Evolutionary conservation across 345 rosid species (phyloP).

Genomic region (Zanthoxylum bungeanum): DNA sequence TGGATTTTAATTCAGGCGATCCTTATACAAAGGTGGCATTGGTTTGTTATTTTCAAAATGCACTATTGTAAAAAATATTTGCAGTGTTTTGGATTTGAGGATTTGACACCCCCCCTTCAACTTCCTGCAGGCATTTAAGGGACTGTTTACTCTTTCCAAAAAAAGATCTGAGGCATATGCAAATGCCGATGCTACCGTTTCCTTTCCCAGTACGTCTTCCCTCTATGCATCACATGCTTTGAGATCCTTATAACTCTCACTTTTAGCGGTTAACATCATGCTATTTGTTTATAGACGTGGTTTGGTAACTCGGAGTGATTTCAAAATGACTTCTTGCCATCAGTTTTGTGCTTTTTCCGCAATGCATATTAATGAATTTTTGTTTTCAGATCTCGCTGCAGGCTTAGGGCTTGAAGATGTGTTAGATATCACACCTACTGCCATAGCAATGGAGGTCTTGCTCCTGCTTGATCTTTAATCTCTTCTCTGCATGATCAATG

Average conservation of each 20-base stretch:
- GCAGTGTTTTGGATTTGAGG: too few species aligned
- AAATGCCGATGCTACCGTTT: slow-evolving; percentile 39
- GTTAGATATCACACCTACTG: slow-evolving; percentile 28
- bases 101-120: neutral
- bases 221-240: neutral
- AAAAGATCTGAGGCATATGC: slow-evolving; percentile 36
- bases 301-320: neutral
- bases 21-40: slow-evolving; percentile 37
- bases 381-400: slow-evolving; percentile 28
- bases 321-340: neutral
- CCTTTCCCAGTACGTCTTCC: slow-evolving; percentile 25
- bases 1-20: slow-evolving; percentile 37
- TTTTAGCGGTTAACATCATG: neutral
- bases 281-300: neutral
- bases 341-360: neutral
- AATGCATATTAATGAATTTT: neutral
- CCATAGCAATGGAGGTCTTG: slow-evolving; percentile 43
- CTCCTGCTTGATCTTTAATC: neutral
- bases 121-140: slow-evolving; percentile 34
- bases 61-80: neutral
- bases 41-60: too few species aligned
- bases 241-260: neutral
- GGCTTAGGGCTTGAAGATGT: slow-evolving; percentile 30
- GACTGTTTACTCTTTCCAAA: slow-evolving; percentile 32
- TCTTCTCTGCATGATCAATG: neutral